Base-by-base conservation (phyloP, 148 eudicot genomes). In the Camellia granthamiana region DNA sequence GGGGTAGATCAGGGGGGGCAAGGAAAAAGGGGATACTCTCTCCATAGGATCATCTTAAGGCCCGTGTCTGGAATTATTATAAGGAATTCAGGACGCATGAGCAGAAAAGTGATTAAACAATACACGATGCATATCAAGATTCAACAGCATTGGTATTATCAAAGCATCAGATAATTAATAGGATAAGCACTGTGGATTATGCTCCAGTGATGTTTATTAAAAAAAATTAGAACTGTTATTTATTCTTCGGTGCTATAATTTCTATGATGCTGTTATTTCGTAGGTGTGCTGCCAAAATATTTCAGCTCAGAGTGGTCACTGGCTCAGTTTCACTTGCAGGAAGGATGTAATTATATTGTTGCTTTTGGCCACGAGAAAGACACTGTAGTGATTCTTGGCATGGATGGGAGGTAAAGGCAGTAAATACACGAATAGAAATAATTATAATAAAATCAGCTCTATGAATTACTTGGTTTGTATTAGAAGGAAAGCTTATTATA, bases 271-370 rank as follows among this genome's bases (percentile, higher is more conserved):
- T 75, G 60, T 76, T 80, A 75, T 78, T 52, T 72, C 87, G 84
- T 90, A 83, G 94, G 94, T 62, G 89, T 89, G 65, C 83, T 91
- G 77, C 94, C 94, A 60, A 89, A 84, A 74, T 91, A 91, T 81
- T 91, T 91, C 85, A 87, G 88, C 69, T 91, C 92, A 43, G 90
- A 89, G 81, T 88, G 94, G 94, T 91, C 94, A 6, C 78, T 91
- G 77, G 94, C 94, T 55, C 88, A 88, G 80, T 86, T 91, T 65
- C 94, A 74, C 77, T 84, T 91, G 88, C 86, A 79, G 58, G 94
- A 89, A 84, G 88, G 91, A 78, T 67, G 74, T 72, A 86, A 79
- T 77, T 85, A 89, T 71, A 78, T 85, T 49, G 92, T 88, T 66
- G 84, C 91, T 64, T 89, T 91, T 80, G 91, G 92, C 59, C 88